Percentiles rank a stretch among this genome's conserved stretches.
Conservation (phyloP, 2,329 filamentous ascomycete genomes). For the Arthrobotrys sinensis region DNA sequence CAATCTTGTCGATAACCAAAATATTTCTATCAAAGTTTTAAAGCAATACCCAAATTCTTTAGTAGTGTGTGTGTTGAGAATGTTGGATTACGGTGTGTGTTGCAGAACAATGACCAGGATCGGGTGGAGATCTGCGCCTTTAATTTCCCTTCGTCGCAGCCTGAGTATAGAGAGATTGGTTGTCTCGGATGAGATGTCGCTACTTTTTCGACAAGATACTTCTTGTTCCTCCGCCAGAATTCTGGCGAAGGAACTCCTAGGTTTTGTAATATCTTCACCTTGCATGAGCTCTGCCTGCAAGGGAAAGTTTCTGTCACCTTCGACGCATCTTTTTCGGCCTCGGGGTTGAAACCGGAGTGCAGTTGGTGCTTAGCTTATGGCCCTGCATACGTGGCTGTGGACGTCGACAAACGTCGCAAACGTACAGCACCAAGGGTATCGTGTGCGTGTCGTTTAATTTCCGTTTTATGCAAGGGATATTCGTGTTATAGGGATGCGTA, state of each 20-base stretch:
- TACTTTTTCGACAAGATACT: too few relatives aligned
- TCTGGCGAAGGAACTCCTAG: slow-evolving; percentile 13
- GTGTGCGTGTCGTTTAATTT: slow-evolving; percentile 22
- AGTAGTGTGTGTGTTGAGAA: neutral
- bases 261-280: neutral
- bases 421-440: neutral
- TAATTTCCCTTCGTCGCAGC: slow-evolving; percentile 29
- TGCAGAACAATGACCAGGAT: neutral
- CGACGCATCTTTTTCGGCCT: neutral
- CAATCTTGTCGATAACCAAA: slow-evolving; percentile 61
- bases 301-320: slow-evolving; percentile 18
- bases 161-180: neutral
- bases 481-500: neutral
- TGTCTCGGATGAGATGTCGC: slow-evolving; percentile 11
- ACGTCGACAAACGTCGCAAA: neutral
- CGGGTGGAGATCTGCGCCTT: slow-evolving; percentile 10
- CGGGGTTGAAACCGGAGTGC: slow-evolving; percentile 3
- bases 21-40: slow-evolving; percentile 5
- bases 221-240: neutral
- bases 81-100: neutral
- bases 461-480: slow-evolving; percentile 14
- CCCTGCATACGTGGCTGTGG: slow-evolving; percentile 26
- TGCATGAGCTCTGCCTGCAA: slow-evolving; percentile 28
- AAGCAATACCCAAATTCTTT: neutral
- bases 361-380: slow-evolving; percentile 2